Conservation (phyloP, 352 stramenopile genomes). For the Phytophthora pinifolia region DNA sequence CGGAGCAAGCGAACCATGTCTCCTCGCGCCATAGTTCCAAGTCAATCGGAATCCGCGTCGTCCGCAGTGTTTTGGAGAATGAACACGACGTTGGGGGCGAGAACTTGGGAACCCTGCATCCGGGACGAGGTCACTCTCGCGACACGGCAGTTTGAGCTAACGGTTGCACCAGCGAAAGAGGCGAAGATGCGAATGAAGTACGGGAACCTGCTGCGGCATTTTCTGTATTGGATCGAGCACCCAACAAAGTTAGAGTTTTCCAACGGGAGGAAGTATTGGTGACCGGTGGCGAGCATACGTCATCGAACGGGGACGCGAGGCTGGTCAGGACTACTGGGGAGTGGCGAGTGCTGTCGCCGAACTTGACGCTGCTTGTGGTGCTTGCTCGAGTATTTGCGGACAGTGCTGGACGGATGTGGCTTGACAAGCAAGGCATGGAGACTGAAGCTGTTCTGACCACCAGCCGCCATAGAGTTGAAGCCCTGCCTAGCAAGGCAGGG, state of each 20-base stretch:
- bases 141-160: slow-evolving; percentile 6
- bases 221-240: too few species aligned
- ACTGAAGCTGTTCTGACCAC: slow-evolving; percentile 13
- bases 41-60: background rate
- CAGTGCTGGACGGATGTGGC: slow-evolving; percentile 12
- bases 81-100: background rate
- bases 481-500: background rate
- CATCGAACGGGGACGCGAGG: slow-evolving; percentile 27
- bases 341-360: slow-evolving; percentile 5
- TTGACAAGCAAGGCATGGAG: background rate
- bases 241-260: slow-evolving; percentile 2
- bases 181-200: too few species aligned
- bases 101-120: slow-evolving; percentile 13
- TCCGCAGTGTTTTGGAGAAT: slow-evolving; percentile 22
- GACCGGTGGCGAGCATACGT: slow-evolving; percentile 15
- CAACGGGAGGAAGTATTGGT: slow-evolving; percentile 11
- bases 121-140: slow-evolving; percentile 24
- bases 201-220: too few species aligned
- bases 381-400: slow-evolving; percentile 13
- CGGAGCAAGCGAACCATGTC: slow-evolving; percentile 32
- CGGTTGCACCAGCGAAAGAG: background rate
- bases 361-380: slow-evolving; percentile 2
- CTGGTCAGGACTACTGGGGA: slow-evolving; percentile 28
- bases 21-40: slow-evolving; percentile 33
- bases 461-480: slow-evolving; percentile 16